Base-by-base conservation (phyloP, 495 filamentous ascomycete genomes). In the Amphirosellinia nigrospora region DNA sequence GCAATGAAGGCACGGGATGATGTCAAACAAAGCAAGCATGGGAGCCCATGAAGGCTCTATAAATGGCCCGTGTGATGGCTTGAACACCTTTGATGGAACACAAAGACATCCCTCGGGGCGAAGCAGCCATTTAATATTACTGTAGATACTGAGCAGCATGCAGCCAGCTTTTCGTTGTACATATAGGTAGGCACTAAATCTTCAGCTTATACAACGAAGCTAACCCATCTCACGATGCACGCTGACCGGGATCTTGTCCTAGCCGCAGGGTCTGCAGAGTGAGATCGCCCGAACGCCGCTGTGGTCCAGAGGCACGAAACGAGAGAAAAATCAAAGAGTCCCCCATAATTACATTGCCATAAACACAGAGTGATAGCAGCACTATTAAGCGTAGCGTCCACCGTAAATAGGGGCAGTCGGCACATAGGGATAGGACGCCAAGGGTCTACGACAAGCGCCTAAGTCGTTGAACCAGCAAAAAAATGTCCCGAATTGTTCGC, bases 211-310 rank as follows among this genome's bases (percentile, higher is more conserved):
- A 69, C 67, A 45, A 16, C 59, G 23, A 56, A 58, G 48, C 59
- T 55, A 64, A 45, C 46, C 68, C 68, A 62, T 60, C 46, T 39
- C 59, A 64, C 60, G 59, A 70, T 64, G 60, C 32, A 63, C 36
- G 67, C 58, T 58, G 68, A 70, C 68, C 60, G 41, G 68, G 68
- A 60, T 48, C 68, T 46, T 28, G n/a, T 56, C 58, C 68, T 64
- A 50, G 48, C 60, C 34, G 34, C 34, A 36, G 34, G 34, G 34
- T 7, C 34, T 50, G 34, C 68, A 52, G 56, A 53, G 58, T 32
- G 23, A 59, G 55, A 45, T 50, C 56, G 41, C 26, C 39, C 26
- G 21, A 58, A 53, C 65, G 53, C 36, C 39, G 36, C 53, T 32
- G 46, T 65, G 19, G 55, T 46, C 32, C 52, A 19, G 43, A 39